Evolutionary conservation across 345 rosid species (phyloP), one percentile per base, ranked within the genome.

Genomic region (Populus ilicifolia): DNA sequence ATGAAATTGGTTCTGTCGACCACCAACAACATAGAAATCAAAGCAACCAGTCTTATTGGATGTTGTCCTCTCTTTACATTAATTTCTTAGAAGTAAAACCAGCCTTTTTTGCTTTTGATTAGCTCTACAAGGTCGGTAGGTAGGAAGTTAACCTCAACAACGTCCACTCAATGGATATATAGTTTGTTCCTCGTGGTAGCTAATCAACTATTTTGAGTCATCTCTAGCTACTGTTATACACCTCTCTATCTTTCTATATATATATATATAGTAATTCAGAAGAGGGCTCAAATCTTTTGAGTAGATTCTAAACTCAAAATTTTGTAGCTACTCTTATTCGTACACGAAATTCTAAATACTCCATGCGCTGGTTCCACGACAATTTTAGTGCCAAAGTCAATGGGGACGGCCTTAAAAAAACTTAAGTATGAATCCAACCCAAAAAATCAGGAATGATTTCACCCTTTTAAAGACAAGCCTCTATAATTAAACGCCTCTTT

Each of bases 371-470:
- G 50, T 43, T 43, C 74, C 76, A 20, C 36, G 71, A 75, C 76
- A 38, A 61, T 38, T 43, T 73, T 69, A 48, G 38, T 29, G 41
- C 39, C 77, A 85, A 81, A 80, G 86, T 85, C 86, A 87, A 82
- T 36, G 43, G 67, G 70, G 71, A 71, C 74, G 83, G 85, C 85
- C 79, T 85, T 74, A 21, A 44, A 27, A 27, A 10, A 56, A 43
- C 46, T 43, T 11, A 10, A 10, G 46, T 2, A 2, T 43, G 46
- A 2, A 43, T 43, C 46, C 44, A 54, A 67, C 67, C 67, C 82
- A 33, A 27, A 75, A 80, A 87, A 81, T 78, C 77, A 80, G 72
- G 68, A 62, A 70, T 54, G 61, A 54, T 59, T 67, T 78, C 63
- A 76, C 48, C 76, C 16, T 67, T 69, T 48, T 67, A 13, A 54